Percentiles rank a stretch among this genome's conserved stretches.
Conservation (phyloP, 2,329 filamentous ascomycete genomes). For the Alternaria metachromatica region DNA sequence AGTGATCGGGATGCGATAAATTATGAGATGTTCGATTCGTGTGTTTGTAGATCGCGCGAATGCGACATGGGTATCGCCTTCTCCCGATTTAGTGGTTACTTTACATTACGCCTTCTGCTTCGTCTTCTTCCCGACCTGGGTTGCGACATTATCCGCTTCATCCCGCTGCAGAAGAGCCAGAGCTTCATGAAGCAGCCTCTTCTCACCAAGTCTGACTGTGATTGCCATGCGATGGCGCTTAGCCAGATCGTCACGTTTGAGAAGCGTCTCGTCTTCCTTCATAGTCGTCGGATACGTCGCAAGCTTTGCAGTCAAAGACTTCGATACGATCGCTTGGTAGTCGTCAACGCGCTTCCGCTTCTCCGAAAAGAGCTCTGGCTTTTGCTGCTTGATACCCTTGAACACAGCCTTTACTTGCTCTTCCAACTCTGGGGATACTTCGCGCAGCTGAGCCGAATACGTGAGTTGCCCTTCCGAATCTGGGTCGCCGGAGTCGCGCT, state of each 20-base stretch:
- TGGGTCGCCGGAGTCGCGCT: conserved; percentile 32
- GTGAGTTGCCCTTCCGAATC: conserved; percentile 23
- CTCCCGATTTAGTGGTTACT: background rate
- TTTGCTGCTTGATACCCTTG: conserved; percentile 20
- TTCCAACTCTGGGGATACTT: conserved; percentile 23
- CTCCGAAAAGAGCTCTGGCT: conserved; percentile 1
- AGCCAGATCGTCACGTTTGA: conserved; percentile 6
- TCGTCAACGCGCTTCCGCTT: conserved; percentile 23
- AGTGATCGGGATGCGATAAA: background rate
- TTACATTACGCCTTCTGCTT: background rate
- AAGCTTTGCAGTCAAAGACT: conserved; percentile 21
- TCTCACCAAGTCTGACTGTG: conserved; percentile 28
- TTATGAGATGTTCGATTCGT: background rate
- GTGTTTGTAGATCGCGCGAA: background rate
- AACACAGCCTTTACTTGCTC: conserved; percentile 24
- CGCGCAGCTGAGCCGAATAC: conserved; percentile 13
- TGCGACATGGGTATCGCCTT: background rate
- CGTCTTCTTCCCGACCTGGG: background rate
- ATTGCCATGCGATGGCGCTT: conserved; percentile 29
- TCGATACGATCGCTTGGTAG: conserved; percentile 6
- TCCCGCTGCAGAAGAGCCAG: conserved; percentile 3
- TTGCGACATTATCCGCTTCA: background rate
- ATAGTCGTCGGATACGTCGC: conserved; percentile 19
- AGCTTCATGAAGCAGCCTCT: conserved; percentile 24
- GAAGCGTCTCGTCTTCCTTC: conserved; percentile 18